A percentile compares a stretch with the other conserved stretches of the same genome.
phyloP scores from a whole-genome alignment of 768 basidiomycete species.

The Mycena vulgaris region DNA sequence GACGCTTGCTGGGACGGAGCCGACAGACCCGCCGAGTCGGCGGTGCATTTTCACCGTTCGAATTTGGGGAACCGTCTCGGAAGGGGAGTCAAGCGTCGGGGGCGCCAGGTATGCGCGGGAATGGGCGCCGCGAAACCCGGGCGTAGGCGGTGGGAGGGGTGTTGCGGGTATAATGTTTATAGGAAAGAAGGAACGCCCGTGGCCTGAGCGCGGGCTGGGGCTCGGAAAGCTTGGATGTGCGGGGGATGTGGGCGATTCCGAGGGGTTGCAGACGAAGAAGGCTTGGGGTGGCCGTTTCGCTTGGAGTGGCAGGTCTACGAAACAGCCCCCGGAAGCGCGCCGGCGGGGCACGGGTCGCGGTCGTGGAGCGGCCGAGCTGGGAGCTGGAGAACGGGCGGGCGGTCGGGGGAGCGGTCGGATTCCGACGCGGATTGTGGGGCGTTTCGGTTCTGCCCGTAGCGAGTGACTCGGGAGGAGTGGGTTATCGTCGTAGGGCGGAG shows the following conservation, averaged over 20 bases:
- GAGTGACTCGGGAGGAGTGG: not conserved
- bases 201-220: not conserved
- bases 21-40: constrained; percentile 25
- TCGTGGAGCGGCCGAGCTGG: no score
- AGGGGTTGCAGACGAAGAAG: constrained; percentile 24
- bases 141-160: constrained; percentile 17
- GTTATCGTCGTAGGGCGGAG: not conserved
- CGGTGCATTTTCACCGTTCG: constrained; percentile 9
- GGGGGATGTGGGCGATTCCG: constrained; percentile 28
- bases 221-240: not conserved
- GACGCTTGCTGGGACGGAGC: constrained; percentile 11
- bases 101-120: not conserved
- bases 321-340: constrained; percentile 23
- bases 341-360: constrained; percentile 8
- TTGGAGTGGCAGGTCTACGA: not conserved
- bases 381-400: not conserved
- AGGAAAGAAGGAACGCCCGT: not conserved
- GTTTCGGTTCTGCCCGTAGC: not conserved
- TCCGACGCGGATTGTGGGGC: no score
- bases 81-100: not conserved
- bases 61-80: not conserved
- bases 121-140: not conserved
- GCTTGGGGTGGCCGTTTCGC: not conserved
- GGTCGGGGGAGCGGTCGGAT: constrained; percentile 6
- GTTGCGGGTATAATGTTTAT: constrained; percentile 20